A percentile compares a stretch with the other conserved stretches of the same genome.
phyloP scores from a whole-genome alignment of 2,329 filamentous ascomycete genomes.

The Neofusicoccum parvum region DNA sequence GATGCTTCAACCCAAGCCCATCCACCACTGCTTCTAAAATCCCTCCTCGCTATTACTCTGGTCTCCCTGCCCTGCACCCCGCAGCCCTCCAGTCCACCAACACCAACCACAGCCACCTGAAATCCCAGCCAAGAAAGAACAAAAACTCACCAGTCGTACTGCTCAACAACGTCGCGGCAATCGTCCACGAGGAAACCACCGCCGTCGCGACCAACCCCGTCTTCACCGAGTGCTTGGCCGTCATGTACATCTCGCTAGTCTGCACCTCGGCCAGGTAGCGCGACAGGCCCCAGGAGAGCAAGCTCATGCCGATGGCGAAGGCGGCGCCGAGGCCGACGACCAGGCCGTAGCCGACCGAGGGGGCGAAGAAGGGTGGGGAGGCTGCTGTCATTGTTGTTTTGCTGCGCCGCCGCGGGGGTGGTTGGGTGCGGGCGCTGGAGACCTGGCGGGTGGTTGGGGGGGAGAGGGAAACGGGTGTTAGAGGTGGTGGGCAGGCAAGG shows the following conservation, averaged over 20 bases:
- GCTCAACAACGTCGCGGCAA: slow-evolving; percentile 21
- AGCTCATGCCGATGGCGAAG: slow-evolving; percentile 20
- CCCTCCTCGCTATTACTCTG: too few species aligned
- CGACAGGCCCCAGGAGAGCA: slow-evolving; percentile 18
- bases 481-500: background rate
- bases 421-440: too few species aligned
- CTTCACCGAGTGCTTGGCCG: slow-evolving; percentile 29
- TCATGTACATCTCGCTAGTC: slow-evolving; percentile 29
- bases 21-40: too few species aligned
- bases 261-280: slow-evolving; percentile 22
- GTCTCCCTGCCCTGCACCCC: too few species aligned
- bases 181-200: slow-evolving; percentile 27
- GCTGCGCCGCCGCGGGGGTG: too few species aligned
- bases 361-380: slow-evolving; percentile 11
- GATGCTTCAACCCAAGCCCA: too few species aligned
- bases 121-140: background rate
- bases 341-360: slow-evolving; percentile 17
- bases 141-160: slow-evolving; percentile 14
- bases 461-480: too few species aligned
- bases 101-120: too few species aligned
- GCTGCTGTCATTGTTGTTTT: background rate
- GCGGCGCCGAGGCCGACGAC: slow-evolving; percentile 18
- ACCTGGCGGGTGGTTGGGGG: too few species aligned
- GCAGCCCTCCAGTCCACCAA: too few species aligned
- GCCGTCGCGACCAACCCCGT: slow-evolving; percentile 29